Conservation (phyloP, 805 yeast species). For the Barnettozyma pratensis region DNA sequence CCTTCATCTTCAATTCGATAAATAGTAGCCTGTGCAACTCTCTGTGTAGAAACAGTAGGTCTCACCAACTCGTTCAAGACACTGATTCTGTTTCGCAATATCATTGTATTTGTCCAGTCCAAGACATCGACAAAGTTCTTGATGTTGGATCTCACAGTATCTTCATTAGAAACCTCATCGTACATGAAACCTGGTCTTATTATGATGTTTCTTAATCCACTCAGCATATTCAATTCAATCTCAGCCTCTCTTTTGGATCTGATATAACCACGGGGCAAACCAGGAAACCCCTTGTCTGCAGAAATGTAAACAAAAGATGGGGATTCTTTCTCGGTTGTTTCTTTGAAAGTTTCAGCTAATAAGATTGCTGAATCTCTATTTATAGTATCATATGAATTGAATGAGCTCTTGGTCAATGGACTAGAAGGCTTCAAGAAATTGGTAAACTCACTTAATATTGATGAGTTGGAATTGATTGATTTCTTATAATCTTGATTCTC, state of each 20-base stretch:
- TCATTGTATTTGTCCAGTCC: conserved; percentile 37
- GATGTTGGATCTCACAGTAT: conserved; percentile 36
- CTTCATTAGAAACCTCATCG: conserved; percentile 39
- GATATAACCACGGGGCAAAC: conserved; percentile 67
- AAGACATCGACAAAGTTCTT: conserved; percentile 39
- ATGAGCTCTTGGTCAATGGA: conserved; percentile 43
- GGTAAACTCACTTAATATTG: conserved; percentile 30
- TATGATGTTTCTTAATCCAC: conserved; percentile 53
- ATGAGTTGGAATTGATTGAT: conserved; percentile 28
- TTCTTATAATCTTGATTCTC: conserved; percentile 68
- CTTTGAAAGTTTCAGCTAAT: conserved; percentile 50
- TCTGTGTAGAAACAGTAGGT: conserved; percentile 62
- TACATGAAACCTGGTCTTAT: conserved; percentile 83
- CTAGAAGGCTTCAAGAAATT: conserved; percentile 47
- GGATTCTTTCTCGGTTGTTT: conserved; percentile 20
- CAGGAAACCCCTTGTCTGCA: conserved; percentile 69
- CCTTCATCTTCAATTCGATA: conserved; percentile 46
- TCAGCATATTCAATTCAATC: conserved; percentile 39
- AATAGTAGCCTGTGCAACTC: conserved; percentile 56
- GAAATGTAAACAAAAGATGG: conserved; percentile 69
- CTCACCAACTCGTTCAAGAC: conserved; percentile 45
- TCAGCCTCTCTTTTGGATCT: conserved; percentile 78
- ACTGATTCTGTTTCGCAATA: conserved; percentile 35
- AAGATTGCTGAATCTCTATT: conserved; percentile 67
- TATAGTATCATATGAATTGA: conserved; percentile 52